Base-by-base conservation (phyloP, 176 grass and related monocot genomes). In the Calamus simplicifolius region DNA sequence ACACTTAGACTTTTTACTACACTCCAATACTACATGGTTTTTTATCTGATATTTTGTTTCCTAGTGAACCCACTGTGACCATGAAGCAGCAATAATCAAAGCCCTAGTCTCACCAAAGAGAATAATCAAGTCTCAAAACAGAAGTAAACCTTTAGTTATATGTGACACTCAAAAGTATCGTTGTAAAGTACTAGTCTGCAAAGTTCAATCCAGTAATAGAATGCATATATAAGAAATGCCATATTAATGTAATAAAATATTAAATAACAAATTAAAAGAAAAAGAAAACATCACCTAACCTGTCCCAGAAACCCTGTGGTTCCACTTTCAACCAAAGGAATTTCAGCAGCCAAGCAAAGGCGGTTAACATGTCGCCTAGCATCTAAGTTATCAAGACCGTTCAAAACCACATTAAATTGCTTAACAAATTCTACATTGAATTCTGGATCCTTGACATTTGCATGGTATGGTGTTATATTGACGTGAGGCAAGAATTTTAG, bases 351-450 rank as follows among this genome's bases (percentile, higher is more conserved):
- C 58, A 98, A 85, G 79, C 88, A 93, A 60, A 98, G 94, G 19
- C 94, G 85, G 58, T 98, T 98, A 67, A 98, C 94, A 79, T 98
- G 88, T 4, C 94, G 75, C 61, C 94, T 86, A 78, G 94, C 94
- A 75, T 98, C 94, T 73, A 98, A 77, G 56, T 98, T 98, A 85
- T 98, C 94, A 54, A 98, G 88, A 56, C 94, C 94, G 76, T 98
- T 98, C 59, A 98, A 54, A 56, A 93, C 88, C 25, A 98, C 88
- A 85, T 71, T 98, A 79, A 98, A 98, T 68, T 98, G 63, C 79
- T 98, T 92, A 66, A 98, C 93, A 58, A 89, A 98, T 17, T 98
- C 85, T 19, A 89, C 84, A 58, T 81, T 83, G 70, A 98, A 98
- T 23, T 81, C 63, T 10, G 88, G 65, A 70, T 93, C 94, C 81